phyloP scores from a whole-genome alignment of 2,329 filamentous ascomycete genomes.

The Rhinocladiella mackenziei region DNA sequence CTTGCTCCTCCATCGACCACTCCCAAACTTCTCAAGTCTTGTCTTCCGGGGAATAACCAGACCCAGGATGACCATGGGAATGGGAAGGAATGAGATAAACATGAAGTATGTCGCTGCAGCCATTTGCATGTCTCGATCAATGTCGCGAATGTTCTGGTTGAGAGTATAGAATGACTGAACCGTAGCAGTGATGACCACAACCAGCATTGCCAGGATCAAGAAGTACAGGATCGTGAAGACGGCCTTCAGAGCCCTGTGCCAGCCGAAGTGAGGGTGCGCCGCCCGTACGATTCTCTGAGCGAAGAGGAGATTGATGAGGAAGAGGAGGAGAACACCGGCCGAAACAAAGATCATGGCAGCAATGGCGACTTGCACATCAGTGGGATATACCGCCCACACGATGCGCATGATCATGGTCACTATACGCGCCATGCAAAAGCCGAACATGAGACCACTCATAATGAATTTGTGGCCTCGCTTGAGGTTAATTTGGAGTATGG shows the following conservation, averaged over 20 bases:
- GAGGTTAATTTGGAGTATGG: conserved; percentile 43
- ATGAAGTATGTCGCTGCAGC: conserved; percentile 60
- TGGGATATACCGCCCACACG: conserved; percentile 49
- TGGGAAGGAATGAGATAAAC: conserved; percentile 62
- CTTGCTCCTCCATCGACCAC: conserved; percentile 64
- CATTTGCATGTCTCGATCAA: conserved; percentile 62
- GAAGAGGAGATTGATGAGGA: conserved; percentile 74
- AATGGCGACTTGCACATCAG: conserved; percentile 49
- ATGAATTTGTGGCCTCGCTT: conserved; percentile 47
- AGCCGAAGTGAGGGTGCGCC: conserved; percentile 66
- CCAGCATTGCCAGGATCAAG: conserved; percentile 55
- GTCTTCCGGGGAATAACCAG: conserved; percentile 45
- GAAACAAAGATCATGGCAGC: conserved; percentile 66
- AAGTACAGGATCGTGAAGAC: conserved; percentile 57
- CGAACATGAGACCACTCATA: conserved; percentile 44
- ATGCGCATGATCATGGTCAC: conserved; percentile 50
- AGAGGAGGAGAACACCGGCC: conserved; percentile 70
- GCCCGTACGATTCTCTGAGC: conserved; percentile 70
- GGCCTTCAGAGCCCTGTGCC: conserved; percentile 53
- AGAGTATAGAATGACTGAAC: conserved; percentile 67
- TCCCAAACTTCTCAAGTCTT: conserved; percentile 59
- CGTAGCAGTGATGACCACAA: conserved; percentile 62
- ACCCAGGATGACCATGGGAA: conserved; percentile 52
- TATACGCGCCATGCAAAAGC: conserved; percentile 50
- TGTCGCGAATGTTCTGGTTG: conserved; percentile 44